These are phyloP conservation scores for Tausonia pullulans DNA, from an alignment of 1,284 basidiomycete genomes.

Conservation along the genomic window DNA sequence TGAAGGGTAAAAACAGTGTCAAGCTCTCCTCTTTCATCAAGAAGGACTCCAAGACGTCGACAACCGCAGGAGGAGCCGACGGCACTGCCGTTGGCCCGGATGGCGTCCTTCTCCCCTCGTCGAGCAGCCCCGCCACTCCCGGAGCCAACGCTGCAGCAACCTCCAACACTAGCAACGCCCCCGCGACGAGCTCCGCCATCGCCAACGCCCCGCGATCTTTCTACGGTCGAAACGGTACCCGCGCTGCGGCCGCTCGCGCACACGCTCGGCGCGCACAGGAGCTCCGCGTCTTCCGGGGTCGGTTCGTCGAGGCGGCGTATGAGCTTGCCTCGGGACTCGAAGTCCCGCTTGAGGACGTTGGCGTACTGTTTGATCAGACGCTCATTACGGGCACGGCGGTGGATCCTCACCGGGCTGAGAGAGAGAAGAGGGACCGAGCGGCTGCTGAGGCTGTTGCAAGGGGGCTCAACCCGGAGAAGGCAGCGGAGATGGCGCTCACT, in stretches of 20 bases:
- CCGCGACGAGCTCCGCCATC: too few species aligned
- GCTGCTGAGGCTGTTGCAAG: neutral
- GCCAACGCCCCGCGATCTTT: neutral
- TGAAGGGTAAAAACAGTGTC: too few species aligned
- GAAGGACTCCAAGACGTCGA: neutral
- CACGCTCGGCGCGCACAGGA: constrained; percentile 23
- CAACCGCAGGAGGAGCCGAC: too few species aligned
- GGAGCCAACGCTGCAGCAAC: neutral
- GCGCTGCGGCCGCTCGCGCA: constrained; percentile 4
- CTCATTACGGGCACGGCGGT: constrained; percentile 36
- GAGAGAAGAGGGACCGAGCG: neutral
- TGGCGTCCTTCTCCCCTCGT: too few species aligned
- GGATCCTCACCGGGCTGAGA: neutral
- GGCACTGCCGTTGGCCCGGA: too few species aligned
- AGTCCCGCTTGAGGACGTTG: constrained; percentile 44
- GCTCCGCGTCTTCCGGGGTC: constrained; percentile 35
- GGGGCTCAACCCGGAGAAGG: neutral
- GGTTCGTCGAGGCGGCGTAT: constrained; percentile 39
- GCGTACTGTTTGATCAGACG: constrained; percentile 47
- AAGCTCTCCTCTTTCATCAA: neutral
- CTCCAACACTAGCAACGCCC: constrained; percentile 2
- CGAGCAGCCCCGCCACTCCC: too few species aligned
- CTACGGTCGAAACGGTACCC: constrained; percentile 15
- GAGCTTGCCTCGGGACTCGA: constrained; percentile 38
- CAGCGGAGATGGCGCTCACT: neutral